Base-by-base conservation (phyloP, 2,329 filamentous ascomycete species). In the Zymoseptoria pseudotritici region DNA sequence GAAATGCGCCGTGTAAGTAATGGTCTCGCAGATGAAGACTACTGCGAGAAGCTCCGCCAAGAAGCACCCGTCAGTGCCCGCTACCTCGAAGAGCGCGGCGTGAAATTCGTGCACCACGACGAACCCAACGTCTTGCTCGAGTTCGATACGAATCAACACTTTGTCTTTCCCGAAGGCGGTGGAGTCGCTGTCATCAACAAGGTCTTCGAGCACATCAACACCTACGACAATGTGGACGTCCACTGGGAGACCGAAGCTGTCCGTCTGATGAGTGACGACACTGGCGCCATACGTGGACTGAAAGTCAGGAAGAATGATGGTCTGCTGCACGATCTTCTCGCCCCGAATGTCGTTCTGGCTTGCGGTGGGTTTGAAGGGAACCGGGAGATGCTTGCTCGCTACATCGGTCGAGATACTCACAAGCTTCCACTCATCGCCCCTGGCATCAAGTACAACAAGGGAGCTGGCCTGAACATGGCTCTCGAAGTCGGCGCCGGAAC, bases 321-420 rank as follows among this genome's bases (percentile, higher is more conserved):
- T 13, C 59, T 68, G 17, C 58, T 69, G 31, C 73, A 75, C 50
- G 71, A 73, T n/a, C 61, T 74, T 42, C 58, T 67, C 22, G 72
- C 72, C 3, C 68, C 70, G 2, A 69, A 72, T 57, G 73, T 77
- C 6, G 73, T 77, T 49, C 67, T 76, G 42, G 72, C 75, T 6
- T 77, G 75, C 59, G 75, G 75, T 29, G 75, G 74, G 1, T 78
- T 77, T 55, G 74, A 76, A 65, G 72, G 74, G 17, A 77, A 77
- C 56, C 70, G 71, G 54, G 74, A 77, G 62, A 77, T 77, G 74
- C 67, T 75, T 49, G 71, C 73, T 5, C 68, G 72, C 57, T 77
- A 77, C 56, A 65, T 77, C 20, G 74, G 76, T 4, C 68, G 70
- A n/a, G 65, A 73, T 53, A 73, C 74, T 4, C 71, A 75, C 58